Evolutionary conservation across 2,329 filamentous ascomycete species (phyloP).

Genomic region (Biscogniauxia sp.): DNA sequence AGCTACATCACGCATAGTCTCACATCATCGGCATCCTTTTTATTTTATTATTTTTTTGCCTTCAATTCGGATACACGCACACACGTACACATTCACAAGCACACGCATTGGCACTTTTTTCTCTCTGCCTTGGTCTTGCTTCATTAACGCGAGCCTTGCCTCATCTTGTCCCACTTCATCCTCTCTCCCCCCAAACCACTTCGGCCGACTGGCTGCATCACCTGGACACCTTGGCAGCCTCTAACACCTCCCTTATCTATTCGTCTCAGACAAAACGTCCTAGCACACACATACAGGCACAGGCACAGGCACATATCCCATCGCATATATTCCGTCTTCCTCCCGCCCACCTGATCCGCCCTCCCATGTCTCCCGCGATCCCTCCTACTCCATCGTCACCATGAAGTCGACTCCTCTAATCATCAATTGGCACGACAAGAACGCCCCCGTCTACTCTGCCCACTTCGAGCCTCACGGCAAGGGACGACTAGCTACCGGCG

Average conservation of each 20-base stretch:
- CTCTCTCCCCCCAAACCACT: not conserved
- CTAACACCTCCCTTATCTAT: not conserved
- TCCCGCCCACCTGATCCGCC: not conserved
- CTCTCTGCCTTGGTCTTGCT: not conserved
- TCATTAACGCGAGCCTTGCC: not conserved
- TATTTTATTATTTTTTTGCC: not conserved
- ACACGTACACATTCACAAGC: no score
- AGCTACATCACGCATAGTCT: not conserved
- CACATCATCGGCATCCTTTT: not conserved
- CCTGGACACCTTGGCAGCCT: not conserved
- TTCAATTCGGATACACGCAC: not conserved
- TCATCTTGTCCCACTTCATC: not conserved
- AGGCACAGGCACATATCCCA: not conserved
- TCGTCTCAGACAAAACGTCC: not conserved
- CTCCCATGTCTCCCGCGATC: constrained; percentile 21
- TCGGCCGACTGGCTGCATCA: not conserved
- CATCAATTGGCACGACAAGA: constrained; percentile 98
- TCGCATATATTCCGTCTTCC: constrained; percentile 1
- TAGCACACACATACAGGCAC: no score
- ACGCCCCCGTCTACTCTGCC: constrained; percentile 93
- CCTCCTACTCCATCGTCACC: constrained; percentile 34
- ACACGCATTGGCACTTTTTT: not conserved
- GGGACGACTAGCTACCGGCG: constrained; percentile 86
- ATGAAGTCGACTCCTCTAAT: constrained; percentile 98
- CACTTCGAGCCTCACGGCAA: constrained; percentile 94